Percentiles rank a stretch among this genome's conserved stretches.
phyloP scores from a whole-genome alignment of 2,329 filamentous ascomycete species.

The Paecilomyces formosus region DNA sequence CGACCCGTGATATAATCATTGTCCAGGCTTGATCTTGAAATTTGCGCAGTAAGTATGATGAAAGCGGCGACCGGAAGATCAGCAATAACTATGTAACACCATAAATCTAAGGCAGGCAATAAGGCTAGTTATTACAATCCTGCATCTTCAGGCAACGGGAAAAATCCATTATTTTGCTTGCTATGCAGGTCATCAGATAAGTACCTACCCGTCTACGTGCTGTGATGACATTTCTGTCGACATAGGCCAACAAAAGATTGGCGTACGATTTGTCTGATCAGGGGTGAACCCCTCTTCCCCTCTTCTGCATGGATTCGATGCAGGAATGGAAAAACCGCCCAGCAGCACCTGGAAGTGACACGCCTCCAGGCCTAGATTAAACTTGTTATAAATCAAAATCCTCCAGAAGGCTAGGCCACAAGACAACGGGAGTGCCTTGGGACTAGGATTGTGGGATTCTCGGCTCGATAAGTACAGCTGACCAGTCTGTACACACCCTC shows the following conservation, averaged over 20 bases:
- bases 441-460: too few species aligned
- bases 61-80: background rate
- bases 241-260: background rate
- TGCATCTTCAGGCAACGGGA: background rate
- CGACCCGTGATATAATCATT: background rate
- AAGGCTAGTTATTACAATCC: background rate
- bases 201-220: too few species aligned
- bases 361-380: background rate
- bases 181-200: too few species aligned
- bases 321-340: background rate
- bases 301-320: background rate
- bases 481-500: background rate
- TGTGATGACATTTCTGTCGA: too few species aligned
- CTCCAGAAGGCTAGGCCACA: too few species aligned
- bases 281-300: background rate
- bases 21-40: background rate
- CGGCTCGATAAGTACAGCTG: background rate
- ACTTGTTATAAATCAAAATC: too few species aligned
- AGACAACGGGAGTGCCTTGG: too few species aligned
- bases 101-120: background rate
- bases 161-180: too few species aligned
- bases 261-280: background rate
- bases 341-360: background rate
- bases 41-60: background rate
- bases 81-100: background rate